Evolutionary conservation across 1,284 basidiomycete species (phyloP).

Genomic region (Austroboletus novae-zelandiae): DNA sequence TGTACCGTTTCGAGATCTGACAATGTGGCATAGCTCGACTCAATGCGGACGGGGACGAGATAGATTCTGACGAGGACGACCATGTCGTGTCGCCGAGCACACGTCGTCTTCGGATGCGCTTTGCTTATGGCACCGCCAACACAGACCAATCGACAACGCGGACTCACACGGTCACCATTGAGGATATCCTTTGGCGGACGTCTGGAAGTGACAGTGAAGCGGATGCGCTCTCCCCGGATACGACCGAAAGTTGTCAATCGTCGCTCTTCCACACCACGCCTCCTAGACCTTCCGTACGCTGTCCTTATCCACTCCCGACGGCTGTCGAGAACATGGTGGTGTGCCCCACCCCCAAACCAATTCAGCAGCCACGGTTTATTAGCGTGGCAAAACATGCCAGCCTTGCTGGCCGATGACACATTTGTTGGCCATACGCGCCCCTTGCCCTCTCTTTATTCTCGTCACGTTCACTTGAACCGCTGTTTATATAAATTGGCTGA

Average conservation of each 20-base stretch:
- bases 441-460: background rate
- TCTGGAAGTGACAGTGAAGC: conserved; percentile 30
- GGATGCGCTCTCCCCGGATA: conserved; percentile 24
- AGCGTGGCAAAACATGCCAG: conserved; percentile 33
- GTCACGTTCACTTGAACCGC: background rate
- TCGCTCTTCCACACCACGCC: conserved; percentile 16
- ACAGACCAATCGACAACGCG: conserved; percentile 15
- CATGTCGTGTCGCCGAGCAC: conserved; percentile 16
- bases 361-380: conserved; percentile 15
- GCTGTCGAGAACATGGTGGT: conserved; percentile 47
- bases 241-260: conserved; percentile 18
- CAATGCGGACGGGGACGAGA: conserved; percentile 55
- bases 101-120: conserved; percentile 30
- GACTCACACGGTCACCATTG: conserved; percentile 25
- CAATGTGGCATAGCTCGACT: conserved; percentile 42
- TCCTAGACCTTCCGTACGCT: conserved; percentile 15
- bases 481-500: conserved; percentile 3
- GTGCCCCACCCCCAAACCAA: conserved; percentile 14
- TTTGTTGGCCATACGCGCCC: background rate
- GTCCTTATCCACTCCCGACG: conserved; percentile 49
- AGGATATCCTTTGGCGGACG: conserved; percentile 30
- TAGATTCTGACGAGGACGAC: conserved; percentile 43
- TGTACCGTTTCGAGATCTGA: conserved; percentile 7
- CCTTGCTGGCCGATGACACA: conserved; percentile 36
- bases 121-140: conserved; percentile 18